phyloP scores from a whole-genome alignment of 257 asterid genomes.

The Eucommia ulmoides region DNA sequence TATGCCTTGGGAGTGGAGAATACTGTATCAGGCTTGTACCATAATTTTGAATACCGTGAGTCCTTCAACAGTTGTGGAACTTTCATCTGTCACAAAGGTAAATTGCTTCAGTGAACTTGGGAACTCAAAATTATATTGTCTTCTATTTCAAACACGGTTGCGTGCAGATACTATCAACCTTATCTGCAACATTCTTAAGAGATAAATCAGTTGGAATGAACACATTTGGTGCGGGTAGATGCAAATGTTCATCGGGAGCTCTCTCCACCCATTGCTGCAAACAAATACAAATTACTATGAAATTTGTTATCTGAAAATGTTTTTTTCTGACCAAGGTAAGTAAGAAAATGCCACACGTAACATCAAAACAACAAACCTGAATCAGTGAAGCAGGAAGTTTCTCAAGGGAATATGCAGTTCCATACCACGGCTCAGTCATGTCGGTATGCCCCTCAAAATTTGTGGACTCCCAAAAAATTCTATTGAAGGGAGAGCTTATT shows the following conservation, averaged over 20 bases:
- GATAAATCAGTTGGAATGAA: conserved; percentile 94
- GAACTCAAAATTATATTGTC: conserved; percentile 1
- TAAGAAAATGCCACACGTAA: conserved; percentile 8
- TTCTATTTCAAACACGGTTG: too few relatives aligned
- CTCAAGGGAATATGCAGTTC: conserved; percentile 72
- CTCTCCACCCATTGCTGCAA: conserved; percentile 68
- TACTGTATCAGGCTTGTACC: conserved; percentile 87
- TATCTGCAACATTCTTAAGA: conserved; percentile 44
- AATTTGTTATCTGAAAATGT: too few relatives aligned
- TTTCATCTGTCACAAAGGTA: conserved; percentile 39
- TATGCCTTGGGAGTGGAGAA: conserved; percentile 87
- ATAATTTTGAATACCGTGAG: conserved; percentile 74
- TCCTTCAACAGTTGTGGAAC: conserved; percentile 63
- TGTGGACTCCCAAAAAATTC: conserved; percentile 94
- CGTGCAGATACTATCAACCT: conserved; percentile 28
- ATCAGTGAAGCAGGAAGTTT: conserved; percentile 41
- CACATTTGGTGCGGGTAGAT: conserved; percentile 64
- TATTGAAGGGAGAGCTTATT: conserved; percentile 23
- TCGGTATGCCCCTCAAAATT: conserved; percentile 64
- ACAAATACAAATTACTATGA: too few relatives aligned
- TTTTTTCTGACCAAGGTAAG: not conserved
- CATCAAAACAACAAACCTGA: conserved; percentile 52
- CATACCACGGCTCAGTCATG: conserved; percentile 86
- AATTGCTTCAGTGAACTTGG: conserved; percentile 16
- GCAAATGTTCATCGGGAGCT: conserved; percentile 57